Percentiles rank a stretch among this genome's conserved stretches.
Conservation (phyloP, 441 rosid species). For the Flueggea neowawraea region DNA sequence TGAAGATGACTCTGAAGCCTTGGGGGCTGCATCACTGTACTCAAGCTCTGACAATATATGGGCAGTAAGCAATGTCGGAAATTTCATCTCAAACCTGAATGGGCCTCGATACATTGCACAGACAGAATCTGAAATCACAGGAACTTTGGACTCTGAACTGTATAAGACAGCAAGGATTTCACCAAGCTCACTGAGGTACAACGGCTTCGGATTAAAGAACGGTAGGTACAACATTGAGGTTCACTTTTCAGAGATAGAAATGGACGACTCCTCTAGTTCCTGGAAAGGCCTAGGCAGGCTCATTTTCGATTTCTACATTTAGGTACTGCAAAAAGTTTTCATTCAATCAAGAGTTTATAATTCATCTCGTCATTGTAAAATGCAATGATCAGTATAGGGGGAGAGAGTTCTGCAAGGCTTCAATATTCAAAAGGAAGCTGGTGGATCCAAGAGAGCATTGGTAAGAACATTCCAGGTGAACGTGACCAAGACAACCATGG, state of each 20-base stretch:
- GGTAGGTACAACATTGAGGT: constrained; percentile 40
- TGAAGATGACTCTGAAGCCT: constrained; percentile 27
- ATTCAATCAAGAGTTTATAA: no score
- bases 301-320: constrained; percentile 41
- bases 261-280: constrained; percentile 31
- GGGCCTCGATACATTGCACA: constrained; percentile 23
- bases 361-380: no score
- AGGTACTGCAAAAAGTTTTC: constrained; percentile 19
- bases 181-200: constrained; percentile 43
- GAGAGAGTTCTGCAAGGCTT: constrained; percentile 42
- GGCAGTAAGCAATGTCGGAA: constrained; percentile 41
- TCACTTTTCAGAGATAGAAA: constrained; percentile 46
- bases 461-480: constrained; percentile 37
- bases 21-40: constrained; percentile 39
- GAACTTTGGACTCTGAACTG: constrained; percentile 41
- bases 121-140: constrained; percentile 39
- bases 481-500: constrained; percentile 48
- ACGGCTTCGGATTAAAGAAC: constrained; percentile 40
- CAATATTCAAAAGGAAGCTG: constrained; percentile 45
- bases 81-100: constrained; percentile 33
- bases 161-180: constrained; percentile 47
- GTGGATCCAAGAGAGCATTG: constrained; percentile 45
- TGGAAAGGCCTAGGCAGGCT: constrained; percentile 55
- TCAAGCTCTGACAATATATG: constrained; percentile 28
- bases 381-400: constrained; percentile 26